Base-by-base conservation (phyloP, 139 green algal species). In the Deuterostichococcus epilithicus region DNA sequence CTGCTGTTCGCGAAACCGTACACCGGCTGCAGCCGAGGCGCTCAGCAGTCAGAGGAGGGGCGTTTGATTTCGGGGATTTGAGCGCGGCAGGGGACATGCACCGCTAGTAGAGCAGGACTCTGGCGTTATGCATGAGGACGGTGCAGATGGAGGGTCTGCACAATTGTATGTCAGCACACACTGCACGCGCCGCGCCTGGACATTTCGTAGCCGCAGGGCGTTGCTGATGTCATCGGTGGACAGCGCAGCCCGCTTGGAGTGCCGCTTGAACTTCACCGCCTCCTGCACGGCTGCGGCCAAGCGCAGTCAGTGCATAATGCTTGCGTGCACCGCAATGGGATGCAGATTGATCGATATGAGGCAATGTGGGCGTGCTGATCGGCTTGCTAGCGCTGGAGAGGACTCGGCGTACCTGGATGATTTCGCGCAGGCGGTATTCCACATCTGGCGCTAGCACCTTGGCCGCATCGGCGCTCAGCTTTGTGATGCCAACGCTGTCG, bases 401-500 rank as follows among this genome's bases (percentile, higher is more conserved):
- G n/a, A n/a, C n/a, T n/a, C n/a, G n/a, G 1, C 39, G 36, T 60
- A 93, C 89, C 90, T 98, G 94, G 30, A 97, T 89, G 35, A 98
- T 84, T 73, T 97, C 93, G 5, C 94, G 86, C 74, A 98, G 45
- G 0, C 92, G 80, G 74, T 96, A 96, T 63, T 98, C 94, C 23
- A 97, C 92, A 68, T 98, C 91, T 32, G 93, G 90, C 23, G 88
- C 84, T 4, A 97, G 80, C 25, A 81, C 81, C 68, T 86, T 82
- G 0, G 86, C 85, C 34, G 90, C 91, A 8, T 92, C 89, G 42
- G 86, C 78, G 0, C 76, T 87, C 22, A 94, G 60, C 5, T 86
- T 81, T 1, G 78, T 70, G 25, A 94, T 85, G 45, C 90, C 84
- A 1, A 96, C 72, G 63, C 80, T 88, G 28, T 94, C 83, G 1